These are phyloP conservation scores for Sphenostylis stenocarpa DNA, from an alignment of 306 rosid species.

Conservation along the genomic window DNA sequence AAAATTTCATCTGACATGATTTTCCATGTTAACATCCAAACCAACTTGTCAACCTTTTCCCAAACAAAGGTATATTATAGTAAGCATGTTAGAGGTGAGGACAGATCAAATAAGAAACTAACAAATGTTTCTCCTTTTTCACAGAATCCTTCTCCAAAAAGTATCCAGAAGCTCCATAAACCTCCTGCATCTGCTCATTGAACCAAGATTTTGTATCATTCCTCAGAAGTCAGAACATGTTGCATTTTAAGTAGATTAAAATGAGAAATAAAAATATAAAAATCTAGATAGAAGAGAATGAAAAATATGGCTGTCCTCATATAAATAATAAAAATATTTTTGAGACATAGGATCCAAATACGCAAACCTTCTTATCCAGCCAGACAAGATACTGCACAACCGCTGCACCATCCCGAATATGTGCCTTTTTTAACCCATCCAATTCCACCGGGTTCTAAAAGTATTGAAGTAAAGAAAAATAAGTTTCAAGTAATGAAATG, in stretches of 20 bases:
- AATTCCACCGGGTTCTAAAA: constrained; percentile 79
- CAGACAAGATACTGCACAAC: constrained; percentile 94
- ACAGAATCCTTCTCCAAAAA: constrained; percentile 54
- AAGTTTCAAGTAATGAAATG: not conserved
- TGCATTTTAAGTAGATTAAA: not conserved
- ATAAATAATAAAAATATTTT: constrained; percentile 7
- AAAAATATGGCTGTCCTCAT: not conserved
- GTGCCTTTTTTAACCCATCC: constrained; percentile 84
- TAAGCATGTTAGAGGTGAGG: not conserved
- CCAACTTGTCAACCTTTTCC: not conserved
- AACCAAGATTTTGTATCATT: constrained; percentile 39
- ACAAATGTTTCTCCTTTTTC: constrained; percentile 57
- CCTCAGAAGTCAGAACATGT: not conserved
- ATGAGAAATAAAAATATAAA: not conserved
- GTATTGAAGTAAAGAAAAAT: constrained; percentile 19
- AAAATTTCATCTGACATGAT: constrained; percentile 2
- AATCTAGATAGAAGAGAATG: not conserved
- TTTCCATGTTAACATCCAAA: constrained; percentile 19
- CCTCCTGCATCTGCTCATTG: constrained; percentile 80
- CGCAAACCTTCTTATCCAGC: constrained; percentile 80
- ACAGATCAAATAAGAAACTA: constrained; percentile 39
- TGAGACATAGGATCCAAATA: constrained; percentile 26
- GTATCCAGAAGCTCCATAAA: constrained; percentile 92
- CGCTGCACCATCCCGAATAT: constrained; percentile 95
- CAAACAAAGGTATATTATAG: not conserved